Evolutionary conservation across 192 early-diverging fungal genomes (phyloP).

Genomic region (Coemansia sp.): DNA sequence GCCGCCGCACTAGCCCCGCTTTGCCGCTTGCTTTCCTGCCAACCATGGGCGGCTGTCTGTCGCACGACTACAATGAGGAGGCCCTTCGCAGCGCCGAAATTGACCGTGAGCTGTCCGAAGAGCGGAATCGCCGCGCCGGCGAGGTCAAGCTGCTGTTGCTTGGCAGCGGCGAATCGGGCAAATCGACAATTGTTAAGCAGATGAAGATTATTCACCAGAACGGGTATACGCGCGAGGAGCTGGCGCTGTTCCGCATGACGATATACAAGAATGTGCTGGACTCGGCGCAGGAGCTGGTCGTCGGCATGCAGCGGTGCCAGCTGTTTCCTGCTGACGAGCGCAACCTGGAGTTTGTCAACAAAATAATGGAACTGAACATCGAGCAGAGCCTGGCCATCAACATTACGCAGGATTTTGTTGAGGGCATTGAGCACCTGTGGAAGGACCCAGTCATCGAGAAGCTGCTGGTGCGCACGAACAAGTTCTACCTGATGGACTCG

Average conservation of each 20-base stretch:
- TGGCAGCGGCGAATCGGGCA: constrained; percentile 90
- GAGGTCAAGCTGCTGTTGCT: constrained; percentile 58
- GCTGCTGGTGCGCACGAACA: constrained; percentile 67
- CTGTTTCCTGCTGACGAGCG: constrained; percentile 52
- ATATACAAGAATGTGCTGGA: constrained; percentile 86
- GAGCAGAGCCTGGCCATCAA: constrained; percentile 56
- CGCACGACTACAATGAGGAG: constrained; percentile 50
- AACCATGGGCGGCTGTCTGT: constrained; percentile 54
- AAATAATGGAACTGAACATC: constrained; percentile 40
- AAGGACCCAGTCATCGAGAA: constrained; percentile 62
- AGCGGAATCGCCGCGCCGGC: constrained; percentile 49
- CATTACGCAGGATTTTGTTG: constrained; percentile 64
- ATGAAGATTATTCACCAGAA: constrained; percentile 97
- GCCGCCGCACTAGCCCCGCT: background rate
- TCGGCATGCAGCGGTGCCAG: constrained; percentile 64
- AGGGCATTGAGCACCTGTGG: constrained; percentile 69
- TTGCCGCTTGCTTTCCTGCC: background rate
- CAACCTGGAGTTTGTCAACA: constrained; percentile 51
- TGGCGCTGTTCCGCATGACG: constrained; percentile 68
- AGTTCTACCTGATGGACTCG: constrained; percentile 90
- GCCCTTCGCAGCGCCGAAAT: constrained; percentile 53
- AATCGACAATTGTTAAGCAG: constrained; percentile 94
- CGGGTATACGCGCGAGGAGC: constrained; percentile 79
- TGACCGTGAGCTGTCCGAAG: constrained; percentile 54
- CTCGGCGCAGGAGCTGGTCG: constrained; percentile 70